Evolutionary conservation across 2,329 filamentous ascomycete genomes (phyloP).

Genomic region (Didymella pomorum): DNA sequence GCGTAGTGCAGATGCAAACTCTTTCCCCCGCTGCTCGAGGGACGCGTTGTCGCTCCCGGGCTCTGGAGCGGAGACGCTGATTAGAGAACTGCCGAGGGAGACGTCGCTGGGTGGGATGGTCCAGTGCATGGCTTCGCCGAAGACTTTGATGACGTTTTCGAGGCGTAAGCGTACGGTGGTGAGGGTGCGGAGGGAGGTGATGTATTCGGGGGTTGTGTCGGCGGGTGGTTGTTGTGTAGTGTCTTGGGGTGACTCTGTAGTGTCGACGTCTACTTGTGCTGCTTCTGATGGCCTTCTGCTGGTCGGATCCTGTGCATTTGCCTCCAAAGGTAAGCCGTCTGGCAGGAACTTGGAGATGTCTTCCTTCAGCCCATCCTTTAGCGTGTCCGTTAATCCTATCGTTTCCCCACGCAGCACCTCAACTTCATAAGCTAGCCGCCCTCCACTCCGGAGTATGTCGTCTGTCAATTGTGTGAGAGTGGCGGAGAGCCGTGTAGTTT

Average conservation of each 20-base stretch:
- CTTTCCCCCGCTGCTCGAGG: constrained; percentile 86
- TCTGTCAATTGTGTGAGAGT: constrained; percentile 90
- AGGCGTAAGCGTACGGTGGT: constrained; percentile 83
- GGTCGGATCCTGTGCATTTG: constrained; percentile 10
- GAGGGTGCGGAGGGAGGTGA: constrained; percentile 81
- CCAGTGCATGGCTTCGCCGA: constrained; percentile 96
- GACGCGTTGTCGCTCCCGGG: constrained; percentile 70
- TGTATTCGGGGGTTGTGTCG: constrained; percentile 58
- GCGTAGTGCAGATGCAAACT: constrained; percentile 74
- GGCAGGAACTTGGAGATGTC: constrained; percentile 79
- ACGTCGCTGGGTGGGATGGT: constrained; percentile 87
- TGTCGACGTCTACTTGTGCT: background rate
- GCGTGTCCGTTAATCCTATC: constrained; percentile 76
- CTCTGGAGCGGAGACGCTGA: constrained; percentile 88
- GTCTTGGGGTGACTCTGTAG: constrained; percentile 1
- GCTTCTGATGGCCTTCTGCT: constrained; percentile 5
- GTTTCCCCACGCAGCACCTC: constrained; percentile 92
- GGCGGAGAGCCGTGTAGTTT: constrained; percentile 82
- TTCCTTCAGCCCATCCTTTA: constrained; percentile 74
- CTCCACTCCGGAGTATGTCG: constrained; percentile 89
- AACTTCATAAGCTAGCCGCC: constrained; percentile 90
- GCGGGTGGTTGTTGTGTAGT: background rate
- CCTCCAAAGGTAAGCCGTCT: constrained; percentile 42
- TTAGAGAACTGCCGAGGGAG: constrained; percentile 82
- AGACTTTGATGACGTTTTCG: constrained; percentile 87